phyloP scores from a whole-genome alignment of 495 filamentous ascomycete genomes.

The Aspergillus incahuasiensis region DNA sequence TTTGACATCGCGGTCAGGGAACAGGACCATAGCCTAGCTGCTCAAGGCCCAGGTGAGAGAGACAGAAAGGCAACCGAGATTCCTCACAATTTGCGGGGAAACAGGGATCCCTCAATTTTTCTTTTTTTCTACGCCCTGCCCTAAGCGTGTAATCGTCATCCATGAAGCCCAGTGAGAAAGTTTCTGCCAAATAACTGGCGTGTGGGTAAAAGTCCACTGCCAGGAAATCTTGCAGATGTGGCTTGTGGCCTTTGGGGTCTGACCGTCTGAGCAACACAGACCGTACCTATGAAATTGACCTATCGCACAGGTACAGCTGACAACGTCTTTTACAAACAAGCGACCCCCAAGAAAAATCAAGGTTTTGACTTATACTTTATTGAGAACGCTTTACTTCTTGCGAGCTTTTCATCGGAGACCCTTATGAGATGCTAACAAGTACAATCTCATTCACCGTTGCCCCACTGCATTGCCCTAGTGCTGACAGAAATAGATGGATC shows the following conservation, averaged over 20 bases:
- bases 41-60: neutral
- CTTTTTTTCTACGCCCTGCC: constrained; percentile 6
- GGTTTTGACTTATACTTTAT: constrained; percentile 3
- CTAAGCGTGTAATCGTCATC: neutral
- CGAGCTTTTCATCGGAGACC: neutral
- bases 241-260: constrained; percentile 7
- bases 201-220: neutral
- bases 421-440: neutral
- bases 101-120: constrained; percentile 6
- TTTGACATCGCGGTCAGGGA: no score
- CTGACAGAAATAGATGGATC: constrained; percentile 16
- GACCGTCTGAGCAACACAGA: constrained; percentile 12
- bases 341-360: neutral
- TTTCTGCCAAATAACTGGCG: neutral
- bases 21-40: no score
- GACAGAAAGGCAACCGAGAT: constrained; percentile 1
- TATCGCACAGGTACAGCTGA: constrained; percentile 8
- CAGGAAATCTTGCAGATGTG: constrained; percentile 13
- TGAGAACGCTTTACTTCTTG: neutral
- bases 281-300: constrained; percentile 9
- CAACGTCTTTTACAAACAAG: neutral
- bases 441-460: neutral
- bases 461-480: constrained; percentile 5
- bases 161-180: neutral
- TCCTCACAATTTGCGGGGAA: constrained; percentile 18